These are phyloP conservation scores for Alternaria sp. DNA, from an alignment of 2,329 filamentous ascomycete species.

Conservation along the genomic window DNA sequence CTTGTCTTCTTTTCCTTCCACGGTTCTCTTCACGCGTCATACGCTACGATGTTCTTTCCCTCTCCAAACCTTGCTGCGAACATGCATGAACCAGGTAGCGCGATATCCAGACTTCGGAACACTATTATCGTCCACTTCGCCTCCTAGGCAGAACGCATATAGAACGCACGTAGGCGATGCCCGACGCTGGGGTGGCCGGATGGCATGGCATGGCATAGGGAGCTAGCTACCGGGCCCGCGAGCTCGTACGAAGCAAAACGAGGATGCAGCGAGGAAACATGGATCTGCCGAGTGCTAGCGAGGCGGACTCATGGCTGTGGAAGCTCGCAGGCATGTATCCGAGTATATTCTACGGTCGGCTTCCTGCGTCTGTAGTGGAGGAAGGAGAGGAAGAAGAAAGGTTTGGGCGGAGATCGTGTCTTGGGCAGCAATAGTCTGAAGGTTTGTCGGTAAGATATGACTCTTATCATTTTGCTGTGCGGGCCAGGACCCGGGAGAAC, in stretches of 20 bases:
- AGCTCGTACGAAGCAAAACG: neutral
- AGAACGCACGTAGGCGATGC: neutral
- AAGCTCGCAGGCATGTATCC: neutral
- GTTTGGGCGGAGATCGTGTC: neutral
- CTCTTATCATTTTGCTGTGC: neutral
- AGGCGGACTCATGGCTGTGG: neutral
- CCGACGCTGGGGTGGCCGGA: neutral
- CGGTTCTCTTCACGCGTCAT: neutral
- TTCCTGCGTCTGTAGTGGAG: neutral
- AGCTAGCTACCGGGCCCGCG: neutral
- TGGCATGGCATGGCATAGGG: neutral
- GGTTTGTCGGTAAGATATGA: neutral
- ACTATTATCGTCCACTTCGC: neutral
- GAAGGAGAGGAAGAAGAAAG: neutral
- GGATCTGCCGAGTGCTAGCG: neutral
- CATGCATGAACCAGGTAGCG: constrained; percentile 2
- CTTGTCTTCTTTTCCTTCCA: constrained; percentile 2
- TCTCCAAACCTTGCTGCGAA: neutral
- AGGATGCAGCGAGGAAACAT: neutral
- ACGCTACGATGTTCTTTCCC: neutral
- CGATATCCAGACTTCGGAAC: neutral
- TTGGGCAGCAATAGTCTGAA: neutral
- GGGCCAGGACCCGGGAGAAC: neutral
- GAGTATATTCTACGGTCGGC: neutral
- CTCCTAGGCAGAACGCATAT: neutral